A percentile compares a stretch with the other conserved stretches of the same genome.
Conservation (phyloP, 768 basidiomycete species). For the Lactarius evosmus region DNA sequence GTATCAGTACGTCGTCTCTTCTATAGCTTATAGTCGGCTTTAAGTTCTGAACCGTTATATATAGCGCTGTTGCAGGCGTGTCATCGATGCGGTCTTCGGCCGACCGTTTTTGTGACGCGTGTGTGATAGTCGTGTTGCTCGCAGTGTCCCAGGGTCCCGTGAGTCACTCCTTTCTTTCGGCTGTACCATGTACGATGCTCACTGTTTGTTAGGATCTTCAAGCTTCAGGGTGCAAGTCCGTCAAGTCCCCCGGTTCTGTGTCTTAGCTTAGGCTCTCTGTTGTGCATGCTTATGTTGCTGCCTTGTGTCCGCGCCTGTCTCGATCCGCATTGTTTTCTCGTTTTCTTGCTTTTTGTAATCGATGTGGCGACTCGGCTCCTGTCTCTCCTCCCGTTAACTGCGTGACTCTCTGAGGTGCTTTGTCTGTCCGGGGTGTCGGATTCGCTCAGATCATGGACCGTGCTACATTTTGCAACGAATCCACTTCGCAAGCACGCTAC, state of each 20-base stretch:
- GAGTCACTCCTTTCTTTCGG: background rate
- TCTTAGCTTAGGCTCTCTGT: background rate
- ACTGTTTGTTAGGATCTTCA: constrained; percentile 1
- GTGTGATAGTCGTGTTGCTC: constrained; percentile 12
- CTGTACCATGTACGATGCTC: background rate
- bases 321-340: background rate
- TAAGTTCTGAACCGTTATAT: background rate
- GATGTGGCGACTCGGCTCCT: background rate
- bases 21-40: background rate
- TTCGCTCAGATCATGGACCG: background rate
- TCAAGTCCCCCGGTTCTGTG: background rate
- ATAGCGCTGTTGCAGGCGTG: constrained; percentile 13
- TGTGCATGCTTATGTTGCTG: background rate
- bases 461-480: background rate
- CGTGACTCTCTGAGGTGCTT: background rate
- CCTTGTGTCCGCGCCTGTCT: background rate
- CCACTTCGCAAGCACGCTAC: background rate
- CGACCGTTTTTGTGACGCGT: constrained; percentile 5
- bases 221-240: constrained; percentile 10
- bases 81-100: constrained; percentile 12
- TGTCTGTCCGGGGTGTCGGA: background rate
- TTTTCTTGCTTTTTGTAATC: constrained; percentile 3
- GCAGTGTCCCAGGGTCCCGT: constrained; percentile 9
- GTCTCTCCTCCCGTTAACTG: background rate
- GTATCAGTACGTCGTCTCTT: constrained; percentile 14